Evolutionary conservation across 805 yeast genomes (phyloP), one percentile per base, ranked within the genome.

Genomic region (Candida ulmi): DNA sequence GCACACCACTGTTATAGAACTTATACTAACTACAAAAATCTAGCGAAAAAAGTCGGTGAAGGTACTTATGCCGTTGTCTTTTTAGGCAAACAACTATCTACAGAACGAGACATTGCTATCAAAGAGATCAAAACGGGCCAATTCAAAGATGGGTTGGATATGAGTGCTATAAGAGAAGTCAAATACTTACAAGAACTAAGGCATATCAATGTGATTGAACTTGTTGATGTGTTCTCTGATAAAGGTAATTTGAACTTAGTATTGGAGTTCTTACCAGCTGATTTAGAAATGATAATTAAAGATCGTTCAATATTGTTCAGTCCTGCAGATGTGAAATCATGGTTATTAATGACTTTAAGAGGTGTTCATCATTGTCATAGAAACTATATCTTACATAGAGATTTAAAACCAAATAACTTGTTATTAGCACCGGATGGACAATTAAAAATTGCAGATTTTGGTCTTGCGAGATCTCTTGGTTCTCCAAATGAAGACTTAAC

Each of bases 21-120:
- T 28, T 24, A 12, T 12, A 40, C 44, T 40, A 34, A 40, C 32
- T 2, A 13, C 15, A 2, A 3, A 7, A 6, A 11, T 3, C 9
- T n/a, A 55, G 96, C 88, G 41, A 79, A 76, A 48, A 90, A 88
- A 57, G 97, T 93, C 23, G 99, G 99, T 57, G 99, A 93, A 65
- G 99, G 99, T 63, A 93, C 99, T 0, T 93, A 91, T 66, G 99
- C 99, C 35, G 95, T 90, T 40, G 99, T 93, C 6, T 88, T 81
- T 54, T 69, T 90, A 13, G 98, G 98, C 2, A 77, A 71, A 30
- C 83, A 83, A 55, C 49, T 68, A 11, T 68, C 63, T 36, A 72
- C 77, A 23, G 63, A 60, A 6, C 62, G 90, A 39, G 69, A 71
- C 37, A 82, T 93, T 26, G 99, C 99, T 48, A 82, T 95, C 44